Evolutionary conservation across 345 rosid genomes (phyloP), one percentile per base, ranked within the genome.

Genomic region (Arabis hirsuta): DNA sequence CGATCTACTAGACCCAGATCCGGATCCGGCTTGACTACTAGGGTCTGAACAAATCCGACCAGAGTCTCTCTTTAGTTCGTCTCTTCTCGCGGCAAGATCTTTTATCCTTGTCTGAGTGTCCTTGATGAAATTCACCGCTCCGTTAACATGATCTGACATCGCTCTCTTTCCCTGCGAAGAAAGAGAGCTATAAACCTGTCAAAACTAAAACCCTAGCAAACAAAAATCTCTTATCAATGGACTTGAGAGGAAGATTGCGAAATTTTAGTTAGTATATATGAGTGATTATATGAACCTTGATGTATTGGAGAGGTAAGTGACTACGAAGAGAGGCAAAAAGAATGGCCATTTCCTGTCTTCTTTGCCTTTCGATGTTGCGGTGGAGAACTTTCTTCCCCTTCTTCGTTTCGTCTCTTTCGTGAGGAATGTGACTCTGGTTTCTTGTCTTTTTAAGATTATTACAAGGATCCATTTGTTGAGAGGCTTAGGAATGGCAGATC

Each of bases 131-230:
- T 16, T 72, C n/a, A 72, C 77, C 0, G 84, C 82, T 42, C 67
- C 86, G 32, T 77, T 65, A 34, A 82, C 71, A 45, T 82, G 85
- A 70, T 84, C 83, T 8, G 88, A 78, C 36, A 53, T 46, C 13
- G 84, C 71, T 31, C 80, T 81, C 55, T 82, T 82, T 65, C 85
- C 88, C 85, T 84, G 66, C 45, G 20, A 66, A 62, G 44, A 71
- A 52, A 41, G 66, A 48, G 65, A 39, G 38, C 59, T 36, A 13
- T 11, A 54, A 45, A 13, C 44, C 44, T 71, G 24, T 52, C 7
- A 62, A 34, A 36, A 54, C 71, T 61, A 62, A 52, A 72, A 44
- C 62, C 70, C 76, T 72, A 63, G 48, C 3, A 61, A 42, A 62
- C 9, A 62, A 53, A 29, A 47, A 48, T 45, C 14, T 39, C 48